phyloP scores from a whole-genome alignment of 2,329 filamentous ascomycete species.

The Aspergillus bombycis region DNA sequence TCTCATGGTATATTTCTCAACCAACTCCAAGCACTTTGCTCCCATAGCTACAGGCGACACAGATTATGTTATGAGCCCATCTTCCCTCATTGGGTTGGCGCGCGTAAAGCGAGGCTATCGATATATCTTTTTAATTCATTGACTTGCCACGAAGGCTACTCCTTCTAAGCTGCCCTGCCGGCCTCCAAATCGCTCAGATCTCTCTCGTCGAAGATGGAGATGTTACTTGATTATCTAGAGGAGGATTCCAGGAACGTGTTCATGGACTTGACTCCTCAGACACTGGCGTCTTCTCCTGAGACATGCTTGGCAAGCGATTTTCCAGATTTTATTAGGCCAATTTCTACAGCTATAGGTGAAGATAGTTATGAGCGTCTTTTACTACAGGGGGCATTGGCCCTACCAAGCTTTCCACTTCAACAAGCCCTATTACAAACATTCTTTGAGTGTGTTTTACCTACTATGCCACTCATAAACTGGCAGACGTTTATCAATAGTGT shows the following conservation, averaged over 20 bases:
- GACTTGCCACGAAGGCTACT: neutral
- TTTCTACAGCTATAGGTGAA: neutral
- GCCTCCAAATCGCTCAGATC: neutral
- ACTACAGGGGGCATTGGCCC: neutral
- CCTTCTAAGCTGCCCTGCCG: neutral
- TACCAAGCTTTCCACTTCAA: constrained; percentile 2
- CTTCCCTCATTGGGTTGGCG: neutral
- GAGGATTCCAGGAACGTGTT: neutral
- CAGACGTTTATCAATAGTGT: neutral
- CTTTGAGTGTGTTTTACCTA: neutral
- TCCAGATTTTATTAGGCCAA: neutral
- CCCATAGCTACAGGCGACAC: neutral
- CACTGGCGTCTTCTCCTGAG: neutral
- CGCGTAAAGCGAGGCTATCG: neutral
- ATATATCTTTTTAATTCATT: neutral
- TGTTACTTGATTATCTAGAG: neutral
- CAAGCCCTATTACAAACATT: neutral
- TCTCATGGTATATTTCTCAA: neutral
- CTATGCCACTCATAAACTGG: neutral
- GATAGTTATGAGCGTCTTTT: neutral
- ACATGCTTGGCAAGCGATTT: neutral
- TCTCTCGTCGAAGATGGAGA: neutral
- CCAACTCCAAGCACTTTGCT: neutral
- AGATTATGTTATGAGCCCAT: neutral
- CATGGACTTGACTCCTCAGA: neutral